Evolutionary conservation across 2,329 filamentous ascomycete species (phyloP).

Genomic region (Sphaerulina musiva): DNA sequence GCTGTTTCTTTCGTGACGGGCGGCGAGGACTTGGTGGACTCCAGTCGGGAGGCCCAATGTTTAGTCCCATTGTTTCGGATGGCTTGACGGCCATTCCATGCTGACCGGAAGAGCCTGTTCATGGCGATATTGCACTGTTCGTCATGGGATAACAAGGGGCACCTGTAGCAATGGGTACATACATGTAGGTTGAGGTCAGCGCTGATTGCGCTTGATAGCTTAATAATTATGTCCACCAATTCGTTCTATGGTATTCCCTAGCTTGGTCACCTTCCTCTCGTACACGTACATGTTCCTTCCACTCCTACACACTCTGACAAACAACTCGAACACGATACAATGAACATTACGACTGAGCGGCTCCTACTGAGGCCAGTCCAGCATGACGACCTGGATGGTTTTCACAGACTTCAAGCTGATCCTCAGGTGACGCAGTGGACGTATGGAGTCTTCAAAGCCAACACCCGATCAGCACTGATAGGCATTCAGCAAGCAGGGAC

Average conservation of each 20-base stretch:
- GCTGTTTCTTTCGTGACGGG: conserved; percentile 13
- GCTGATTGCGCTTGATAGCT: no score
- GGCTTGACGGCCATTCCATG: conserved; percentile 1
- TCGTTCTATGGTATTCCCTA: no score
- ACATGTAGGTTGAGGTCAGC: no score
- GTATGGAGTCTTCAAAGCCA: conserved; percentile 1
- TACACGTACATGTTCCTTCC: no score
- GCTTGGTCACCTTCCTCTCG: no score
- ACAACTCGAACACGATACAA: background rate
- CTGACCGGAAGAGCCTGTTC: conserved; percentile 3
- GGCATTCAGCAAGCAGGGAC: conserved; percentile 16
- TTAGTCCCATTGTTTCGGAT: background rate
- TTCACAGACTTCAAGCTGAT: conserved; percentile 19
- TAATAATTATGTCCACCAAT: no score
- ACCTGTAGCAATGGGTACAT: no score
- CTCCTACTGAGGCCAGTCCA: conserved; percentile 15
- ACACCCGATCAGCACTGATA: background rate
- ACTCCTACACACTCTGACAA: no score
- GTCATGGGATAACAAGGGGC: background rate
- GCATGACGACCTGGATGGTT: conserved; percentile 13
- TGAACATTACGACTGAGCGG: conserved; percentile 12
- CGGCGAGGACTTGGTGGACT: background rate
- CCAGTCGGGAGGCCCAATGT: background rate
- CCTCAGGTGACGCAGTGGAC: conserved; percentile 16
- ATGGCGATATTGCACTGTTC: background rate